A percentile compares a stretch with the other conserved stretches of the same genome.
phyloP scores from a whole-genome alignment of 164 flowering plant species.

The Tinospora cordifolia region DNA sequence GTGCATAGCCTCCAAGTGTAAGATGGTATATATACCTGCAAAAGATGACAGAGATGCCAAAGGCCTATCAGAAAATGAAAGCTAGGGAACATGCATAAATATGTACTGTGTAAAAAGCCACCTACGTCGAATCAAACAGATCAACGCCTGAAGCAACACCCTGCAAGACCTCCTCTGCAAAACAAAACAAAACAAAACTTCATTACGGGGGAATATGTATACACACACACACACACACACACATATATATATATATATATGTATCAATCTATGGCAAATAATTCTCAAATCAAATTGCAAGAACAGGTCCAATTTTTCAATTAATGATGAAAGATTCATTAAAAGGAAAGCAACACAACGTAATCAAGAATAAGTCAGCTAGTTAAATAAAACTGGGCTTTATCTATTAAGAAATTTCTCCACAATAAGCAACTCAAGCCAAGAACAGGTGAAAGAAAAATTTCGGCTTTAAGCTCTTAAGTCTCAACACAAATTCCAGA shows the following conservation, averaged over 20 bases:
- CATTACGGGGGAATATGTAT: constrained; percentile 2
- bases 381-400: no score
- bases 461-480: background rate
- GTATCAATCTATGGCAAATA: background rate
- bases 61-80: constrained; percentile 2
- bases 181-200: constrained; percentile 14
- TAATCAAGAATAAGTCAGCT: no score
- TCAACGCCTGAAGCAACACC: constrained; percentile 87
- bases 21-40: constrained; percentile 74
- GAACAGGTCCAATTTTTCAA: background rate
- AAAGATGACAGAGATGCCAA: background rate
- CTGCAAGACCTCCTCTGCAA: constrained; percentile 76
- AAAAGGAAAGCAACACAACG: background rate
- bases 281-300: background rate
- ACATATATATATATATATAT: background rate
- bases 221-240: no score
- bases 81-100: background rate
- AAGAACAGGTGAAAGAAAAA: no score
- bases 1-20: constrained; percentile 82
- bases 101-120: background rate
- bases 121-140: constrained; percentile 75
- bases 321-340: background rate
- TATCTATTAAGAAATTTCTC: no score
- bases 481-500: background rate
- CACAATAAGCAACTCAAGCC: no score